phyloP scores from a whole-genome alignment of 2,329 filamentous ascomycete genomes.

The Ascochyta lentis region DNA sequence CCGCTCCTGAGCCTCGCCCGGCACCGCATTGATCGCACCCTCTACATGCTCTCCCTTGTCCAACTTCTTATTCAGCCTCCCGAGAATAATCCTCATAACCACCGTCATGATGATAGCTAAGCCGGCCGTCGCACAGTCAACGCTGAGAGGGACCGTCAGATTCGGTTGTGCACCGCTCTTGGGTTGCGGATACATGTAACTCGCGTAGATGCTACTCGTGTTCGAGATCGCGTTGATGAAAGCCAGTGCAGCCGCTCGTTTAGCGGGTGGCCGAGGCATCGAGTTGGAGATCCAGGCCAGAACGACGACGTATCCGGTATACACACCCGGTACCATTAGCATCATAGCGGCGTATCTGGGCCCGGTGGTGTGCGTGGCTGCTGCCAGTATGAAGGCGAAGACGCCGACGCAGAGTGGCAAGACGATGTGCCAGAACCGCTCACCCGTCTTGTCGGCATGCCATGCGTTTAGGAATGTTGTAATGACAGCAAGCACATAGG shows the following conservation, averaged over 20 bases:
- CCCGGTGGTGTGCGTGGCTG: conserved; percentile 64
- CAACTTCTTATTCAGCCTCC: conserved; percentile 71
- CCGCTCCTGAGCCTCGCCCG: conserved; percentile 63
- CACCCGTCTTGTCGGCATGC: conserved; percentile 74
- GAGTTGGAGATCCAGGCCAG: conserved; percentile 79
- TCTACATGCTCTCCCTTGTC: conserved; percentile 66
- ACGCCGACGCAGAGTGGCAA: conserved; percentile 68
- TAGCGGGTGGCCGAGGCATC: conserved; percentile 76
- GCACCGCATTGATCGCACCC: conserved; percentile 61
- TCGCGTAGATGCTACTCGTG: conserved; percentile 71
- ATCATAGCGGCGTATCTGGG: conserved; percentile 75
- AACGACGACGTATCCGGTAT: conserved; percentile 66
- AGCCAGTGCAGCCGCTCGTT: conserved; percentile 74
- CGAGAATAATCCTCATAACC: conserved; percentile 67
- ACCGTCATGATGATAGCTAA: conserved; percentile 70
- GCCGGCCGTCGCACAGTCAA: conserved; percentile 70
- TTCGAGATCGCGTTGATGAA: conserved; percentile 79
- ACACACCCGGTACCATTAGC: conserved; percentile 70
- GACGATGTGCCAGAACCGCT: conserved; percentile 73
- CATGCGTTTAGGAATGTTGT: conserved; percentile 70
- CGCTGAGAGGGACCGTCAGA: conserved; percentile 66
- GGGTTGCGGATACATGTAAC: conserved; percentile 68
- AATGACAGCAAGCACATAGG: conserved; percentile 60
- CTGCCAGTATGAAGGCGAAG: conserved; percentile 71
- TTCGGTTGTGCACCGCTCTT: conserved; percentile 39